These are phyloP conservation scores for Nicotiana tomentosiformis DNA, from an alignment of 257 asterid species.

Conservation along the genomic window DNA sequence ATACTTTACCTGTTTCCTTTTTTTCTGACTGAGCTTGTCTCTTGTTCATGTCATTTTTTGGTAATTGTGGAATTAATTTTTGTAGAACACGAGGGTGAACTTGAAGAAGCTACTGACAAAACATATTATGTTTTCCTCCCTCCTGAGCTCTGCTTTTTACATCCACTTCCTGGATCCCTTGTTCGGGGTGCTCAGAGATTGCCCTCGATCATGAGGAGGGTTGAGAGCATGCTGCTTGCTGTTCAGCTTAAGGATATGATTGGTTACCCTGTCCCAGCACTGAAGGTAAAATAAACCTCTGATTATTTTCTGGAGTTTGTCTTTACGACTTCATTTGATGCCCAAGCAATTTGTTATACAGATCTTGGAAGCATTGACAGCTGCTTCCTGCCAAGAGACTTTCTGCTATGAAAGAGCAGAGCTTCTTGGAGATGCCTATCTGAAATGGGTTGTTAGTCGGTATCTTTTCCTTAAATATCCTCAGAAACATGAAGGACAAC, in stretches of 20 bases:
- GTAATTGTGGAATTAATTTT: conserved; percentile 19
- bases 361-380: conserved; percentile 95
- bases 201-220: conserved; percentile 94
- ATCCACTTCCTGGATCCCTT: conserved; percentile 87
- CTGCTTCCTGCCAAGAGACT: conserved; percentile 97
- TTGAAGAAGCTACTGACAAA: conserved; percentile 73
- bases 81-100: conserved; percentile 54
- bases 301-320: background rate
- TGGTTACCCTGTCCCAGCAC: conserved; percentile 64
- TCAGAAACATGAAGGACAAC: conserved; percentile 98
- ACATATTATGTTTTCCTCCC: conserved; percentile 97
- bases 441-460: conserved; percentile 97
- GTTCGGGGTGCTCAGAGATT: conserved; percentile 96
- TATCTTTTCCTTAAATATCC: conserved; percentile 86
- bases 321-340: conserved; percentile 15
- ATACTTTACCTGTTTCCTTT: background rate
- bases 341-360: conserved; percentile 26
- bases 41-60: background rate
- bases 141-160: conserved; percentile 92
- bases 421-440: conserved; percentile 95
- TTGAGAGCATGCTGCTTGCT: conserved; percentile 94
- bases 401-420: conserved; percentile 96
- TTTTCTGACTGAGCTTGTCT: conserved; percentile 16
- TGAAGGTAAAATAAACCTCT: conserved; percentile 44
- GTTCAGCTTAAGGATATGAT: conserved; percentile 83